phyloP scores from a whole-genome alignment of 2,329 filamentous ascomycete genomes.

The Clarireedia homoeocarpa region DNA sequence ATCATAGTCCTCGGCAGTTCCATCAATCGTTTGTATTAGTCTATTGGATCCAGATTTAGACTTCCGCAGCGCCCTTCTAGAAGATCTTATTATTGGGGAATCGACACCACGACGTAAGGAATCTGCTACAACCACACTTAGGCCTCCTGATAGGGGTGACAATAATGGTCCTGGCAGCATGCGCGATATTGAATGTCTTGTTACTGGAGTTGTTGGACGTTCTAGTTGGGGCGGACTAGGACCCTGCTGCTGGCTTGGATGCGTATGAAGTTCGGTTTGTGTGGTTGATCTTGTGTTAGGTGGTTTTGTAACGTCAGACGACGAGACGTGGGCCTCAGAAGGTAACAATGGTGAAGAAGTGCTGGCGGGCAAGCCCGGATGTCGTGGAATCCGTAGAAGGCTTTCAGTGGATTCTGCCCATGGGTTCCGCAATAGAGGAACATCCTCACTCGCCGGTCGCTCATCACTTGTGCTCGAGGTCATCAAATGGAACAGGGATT shows the following conservation, averaged over 20 bases:
- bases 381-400: constrained; percentile 13
- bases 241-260: constrained; percentile 25
- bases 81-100: constrained; percentile 28
- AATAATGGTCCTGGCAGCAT: constrained; percentile 52
- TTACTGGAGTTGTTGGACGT: constrained; percentile 32
- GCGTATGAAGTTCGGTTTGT: constrained; percentile 23
- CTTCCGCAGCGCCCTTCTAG: constrained; percentile 25
- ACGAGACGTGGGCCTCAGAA: constrained; percentile 22
- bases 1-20: constrained; percentile 15
- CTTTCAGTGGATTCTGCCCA: constrained; percentile 22
- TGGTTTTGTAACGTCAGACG: constrained; percentile 17
- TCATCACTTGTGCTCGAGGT: constrained; percentile 11
- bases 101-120: constrained; percentile 50
- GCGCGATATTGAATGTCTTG: constrained; percentile 39
- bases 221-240: constrained; percentile 32
- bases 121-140: constrained; percentile 58
- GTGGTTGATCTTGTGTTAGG: constrained; percentile 21
- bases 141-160: constrained; percentile 49
- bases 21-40: constrained; percentile 13
- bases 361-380: constrained; percentile 20
- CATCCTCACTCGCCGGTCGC: constrained; percentile 11
- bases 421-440: constrained; percentile 24
- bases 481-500: constrained; percentile 14
- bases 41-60: constrained; percentile 25
- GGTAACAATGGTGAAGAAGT: constrained; percentile 26